Conservation (phyloP, 306 rosid species). For the Vigna reflexopilosa region DNA sequence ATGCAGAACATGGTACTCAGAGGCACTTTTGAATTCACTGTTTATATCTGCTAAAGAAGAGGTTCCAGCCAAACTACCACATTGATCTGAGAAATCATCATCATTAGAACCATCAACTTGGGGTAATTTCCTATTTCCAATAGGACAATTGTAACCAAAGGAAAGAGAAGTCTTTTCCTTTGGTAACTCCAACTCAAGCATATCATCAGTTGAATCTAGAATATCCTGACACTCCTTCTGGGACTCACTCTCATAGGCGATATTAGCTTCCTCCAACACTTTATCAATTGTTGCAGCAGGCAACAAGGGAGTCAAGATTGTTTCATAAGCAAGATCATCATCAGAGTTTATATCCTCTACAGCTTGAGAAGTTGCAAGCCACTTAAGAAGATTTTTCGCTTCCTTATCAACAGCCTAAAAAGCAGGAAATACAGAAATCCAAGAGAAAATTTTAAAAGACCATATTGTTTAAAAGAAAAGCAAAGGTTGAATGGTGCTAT, state of each 20-base stretch:
- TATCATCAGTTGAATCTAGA: constrained; percentile 81
- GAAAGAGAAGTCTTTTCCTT: constrained; percentile 51
- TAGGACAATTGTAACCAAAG: constrained; percentile 44
- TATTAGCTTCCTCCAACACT: constrained; percentile 80
- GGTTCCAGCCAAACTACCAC: constrained; percentile 52
- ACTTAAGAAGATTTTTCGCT: constrained; percentile 75
- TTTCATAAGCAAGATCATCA: constrained; percentile 86
- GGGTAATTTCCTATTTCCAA: constrained; percentile 54
- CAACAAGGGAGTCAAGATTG: constrained; percentile 77
- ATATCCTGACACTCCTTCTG: constrained; percentile 96
- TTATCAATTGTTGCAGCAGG: constrained; percentile 74
- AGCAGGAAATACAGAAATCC: constrained; percentile 35
- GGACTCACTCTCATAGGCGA: constrained; percentile 81
- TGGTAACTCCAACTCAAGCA: constrained; percentile 56
- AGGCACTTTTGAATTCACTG: constrained; percentile 49
- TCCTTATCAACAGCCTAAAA: constrained; percentile 72
- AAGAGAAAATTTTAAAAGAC: constrained; percentile 37
- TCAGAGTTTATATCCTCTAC: constrained; percentile 77
- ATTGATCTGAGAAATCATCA: constrained; percentile 59
- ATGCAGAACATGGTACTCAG: constrained; percentile 43
- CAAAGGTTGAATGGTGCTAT: constrained; percentile 27
- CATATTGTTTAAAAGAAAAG: constrained; percentile 18
- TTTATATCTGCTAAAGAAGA: constrained; percentile 48
- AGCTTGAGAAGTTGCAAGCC: constrained; percentile 91
- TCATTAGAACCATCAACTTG: constrained; percentile 76